Conservation (phyloP, 768 basidiomycete species). For the Mycena epipterygia region DNA sequence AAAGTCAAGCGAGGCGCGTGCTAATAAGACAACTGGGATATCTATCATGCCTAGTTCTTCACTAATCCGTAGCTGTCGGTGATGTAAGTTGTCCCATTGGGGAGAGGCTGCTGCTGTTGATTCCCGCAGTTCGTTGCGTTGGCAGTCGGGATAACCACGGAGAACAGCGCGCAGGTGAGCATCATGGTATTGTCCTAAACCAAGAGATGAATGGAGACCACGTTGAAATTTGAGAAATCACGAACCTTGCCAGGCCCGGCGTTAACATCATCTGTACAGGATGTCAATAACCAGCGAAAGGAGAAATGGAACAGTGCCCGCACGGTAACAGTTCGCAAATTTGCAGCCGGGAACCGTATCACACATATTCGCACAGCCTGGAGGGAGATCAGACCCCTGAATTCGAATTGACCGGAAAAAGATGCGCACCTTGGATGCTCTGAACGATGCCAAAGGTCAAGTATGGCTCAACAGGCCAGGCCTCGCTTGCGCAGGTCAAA, state of each 20-base stretch:
- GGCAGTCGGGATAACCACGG: background rate
- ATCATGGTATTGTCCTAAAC: background rate
- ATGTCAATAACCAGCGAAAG: background rate
- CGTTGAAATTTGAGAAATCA: background rate
- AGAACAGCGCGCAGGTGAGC: conserved; percentile 32
- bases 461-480: background rate
- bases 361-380: conserved; percentile 33
- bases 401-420: background rate
- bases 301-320: background rate
- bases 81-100: conserved; percentile 1
- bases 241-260: conserved; percentile 4
- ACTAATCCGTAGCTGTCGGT: conserved; percentile 10
- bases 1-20: too few relatives aligned
- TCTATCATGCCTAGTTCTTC: background rate
- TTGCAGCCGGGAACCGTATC: background rate
- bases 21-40: too few relatives aligned
- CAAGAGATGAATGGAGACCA: background rate
- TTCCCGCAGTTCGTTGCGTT: conserved; percentile 31
- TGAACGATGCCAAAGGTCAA: conserved; percentile 23
- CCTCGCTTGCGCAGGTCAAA: conserved; percentile 21
- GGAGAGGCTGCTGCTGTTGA: conserved; percentile 20
- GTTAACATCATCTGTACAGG: conserved; percentile 21
- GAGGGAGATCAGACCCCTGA: background rate
- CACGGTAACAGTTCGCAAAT: conserved; percentile 25
- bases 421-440: background rate